These are phyloP conservation scores for Mrakia gelida DNA, from an alignment of 768 basidiomycete genomes.

Conservation along the genomic window DNA sequence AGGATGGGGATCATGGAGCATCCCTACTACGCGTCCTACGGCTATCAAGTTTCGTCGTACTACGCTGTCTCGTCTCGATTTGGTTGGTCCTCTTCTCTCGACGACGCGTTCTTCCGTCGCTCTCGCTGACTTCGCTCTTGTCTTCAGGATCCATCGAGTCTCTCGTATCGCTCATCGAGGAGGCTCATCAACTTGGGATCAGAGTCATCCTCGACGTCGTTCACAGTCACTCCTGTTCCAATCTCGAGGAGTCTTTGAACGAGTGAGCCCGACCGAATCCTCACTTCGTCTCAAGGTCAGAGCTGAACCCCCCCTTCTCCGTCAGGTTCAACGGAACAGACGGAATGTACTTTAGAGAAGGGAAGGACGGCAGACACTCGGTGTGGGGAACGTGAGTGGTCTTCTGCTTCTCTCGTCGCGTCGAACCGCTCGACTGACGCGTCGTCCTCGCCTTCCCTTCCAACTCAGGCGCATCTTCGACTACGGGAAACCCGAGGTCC, in stretches of 20 bases:
- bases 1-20: constrained; percentile 33
- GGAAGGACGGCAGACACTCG: constrained; percentile 15
- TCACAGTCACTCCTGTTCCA: constrained; percentile 30
- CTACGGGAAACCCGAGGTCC: constrained; percentile 24
- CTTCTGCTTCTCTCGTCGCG: too few relatives aligned
- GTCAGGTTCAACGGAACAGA: constrained; percentile 30
- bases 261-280: neutral
- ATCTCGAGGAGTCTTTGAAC: constrained; percentile 26
- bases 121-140: neutral
- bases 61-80: constrained; percentile 31
- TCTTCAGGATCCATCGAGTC: constrained; percentile 8
- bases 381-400: constrained; percentile 32
- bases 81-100: neutral
- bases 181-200: constrained; percentile 27
- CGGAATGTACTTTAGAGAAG: constrained; percentile 24
- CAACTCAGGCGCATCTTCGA: constrained; percentile 28
- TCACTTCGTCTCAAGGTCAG: neutral
- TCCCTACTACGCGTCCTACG: constrained; percentile 32
- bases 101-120: too few relatives aligned
- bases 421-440: neutral
- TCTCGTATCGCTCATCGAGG: constrained; percentile 28
- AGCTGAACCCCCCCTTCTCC: neutral
- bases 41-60: constrained; percentile 32
- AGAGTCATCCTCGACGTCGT: constrained; percentile 30
- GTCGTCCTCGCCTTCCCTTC: neutral